Conservation (phyloP, 768 basidiomycete genomes). For the Mycena belliarum region DNA sequence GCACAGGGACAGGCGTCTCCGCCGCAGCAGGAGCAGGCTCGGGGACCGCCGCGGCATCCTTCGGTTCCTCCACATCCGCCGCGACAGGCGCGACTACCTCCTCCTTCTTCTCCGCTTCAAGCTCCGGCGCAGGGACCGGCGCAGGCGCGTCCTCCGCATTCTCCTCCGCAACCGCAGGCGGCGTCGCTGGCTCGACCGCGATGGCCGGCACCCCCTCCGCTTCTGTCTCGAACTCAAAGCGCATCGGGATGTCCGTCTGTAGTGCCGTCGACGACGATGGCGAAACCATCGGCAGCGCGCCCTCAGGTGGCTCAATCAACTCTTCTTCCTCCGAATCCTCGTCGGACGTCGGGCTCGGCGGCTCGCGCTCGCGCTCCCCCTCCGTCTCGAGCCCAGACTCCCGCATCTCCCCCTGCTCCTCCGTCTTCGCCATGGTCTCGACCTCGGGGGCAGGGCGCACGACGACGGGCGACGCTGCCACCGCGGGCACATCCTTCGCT, state of each 20-base stretch:
- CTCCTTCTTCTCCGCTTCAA: too few relatives aligned
- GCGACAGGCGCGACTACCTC: too few relatives aligned
- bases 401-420: too few relatives aligned
- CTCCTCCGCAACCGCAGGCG: neutral
- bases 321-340: conserved; percentile 3
- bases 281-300: neutral
- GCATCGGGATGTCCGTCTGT: neutral
- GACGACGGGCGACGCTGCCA: neutral
- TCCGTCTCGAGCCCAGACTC: neutral
- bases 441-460: neutral
- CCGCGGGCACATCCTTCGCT: neutral
- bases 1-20: neutral
- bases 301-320: conserved; percentile 2
- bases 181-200: conserved; percentile 8
- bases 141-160: neutral
- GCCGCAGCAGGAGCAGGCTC: neutral
- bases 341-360: conserved; percentile 10
- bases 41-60: too few relatives aligned
- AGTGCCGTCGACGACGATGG: conserved; percentile 17
- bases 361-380: neutral
- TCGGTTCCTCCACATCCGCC: too few relatives aligned
- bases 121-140: neutral
- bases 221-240: neutral
- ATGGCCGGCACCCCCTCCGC: neutral
- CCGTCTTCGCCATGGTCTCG: neutral